Evolutionary conservation across 2,329 filamentous ascomycete species (phyloP), one percentile per base, ranked within the genome.

Genomic region (Oidium heveae): DNA sequence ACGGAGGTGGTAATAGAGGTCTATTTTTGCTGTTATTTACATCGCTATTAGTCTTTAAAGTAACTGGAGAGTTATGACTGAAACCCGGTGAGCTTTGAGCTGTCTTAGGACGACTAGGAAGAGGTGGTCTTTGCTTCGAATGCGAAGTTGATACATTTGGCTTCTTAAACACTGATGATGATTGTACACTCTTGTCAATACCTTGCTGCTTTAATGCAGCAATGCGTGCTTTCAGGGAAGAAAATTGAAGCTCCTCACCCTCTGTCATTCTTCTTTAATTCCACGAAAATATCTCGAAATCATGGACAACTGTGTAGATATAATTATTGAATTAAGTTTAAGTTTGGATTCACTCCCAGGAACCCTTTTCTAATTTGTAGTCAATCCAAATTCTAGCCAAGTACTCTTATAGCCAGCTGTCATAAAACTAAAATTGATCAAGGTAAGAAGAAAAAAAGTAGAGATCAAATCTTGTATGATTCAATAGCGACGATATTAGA

Each of bases 181-280:
- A 80, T 73, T 62, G 69, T 33, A 55, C 54, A 20, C 57, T 37
- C 33, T 55, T 39, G 18, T 55, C 60, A 22, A 60, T 55, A 34
- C 60, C 60, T 36, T 63, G 59, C 54, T 65, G 61, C 60, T 80
- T 80, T 58, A 82, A 70, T 33, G 78, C 78, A 10, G 77, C 77
- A 58, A 81, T 81, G 54, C 78, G 72, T 65, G 80, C 76, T 4
- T 75, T 72, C 28, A 82, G 70, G 8, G 73, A 74, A 56, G 69
- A 77, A 64, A 77, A 80, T 57, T 74, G 74, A 41, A 76, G 76
- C 62, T 80, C 77, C 60, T 79, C 75, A 47, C 72, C 68, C 54
- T 81, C 77, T 8, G 75, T 71, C 78, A 81, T 81, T 56, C 53
- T 59, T 55, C 24, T 28, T 28, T 6, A 6, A 28, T 28, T 28